Conservation (phyloP, 139 green algal genomes). For the Tetradesmus obliquus region DNA sequence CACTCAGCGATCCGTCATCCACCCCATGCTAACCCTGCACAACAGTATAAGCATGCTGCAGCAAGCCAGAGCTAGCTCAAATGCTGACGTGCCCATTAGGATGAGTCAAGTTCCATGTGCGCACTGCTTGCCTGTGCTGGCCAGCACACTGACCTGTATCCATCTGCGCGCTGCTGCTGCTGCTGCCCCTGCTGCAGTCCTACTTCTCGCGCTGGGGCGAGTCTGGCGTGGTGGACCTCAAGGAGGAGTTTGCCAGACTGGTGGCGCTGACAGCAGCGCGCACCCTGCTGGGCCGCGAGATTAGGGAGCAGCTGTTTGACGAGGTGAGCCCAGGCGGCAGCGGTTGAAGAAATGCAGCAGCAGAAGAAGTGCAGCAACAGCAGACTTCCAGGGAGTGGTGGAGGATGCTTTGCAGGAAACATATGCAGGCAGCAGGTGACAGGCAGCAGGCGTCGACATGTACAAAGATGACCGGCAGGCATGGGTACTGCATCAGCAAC, state of each 20-base stretch:
- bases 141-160: neutral
- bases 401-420: too few relatives aligned
- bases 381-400: neutral
- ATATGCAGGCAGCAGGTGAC: too few relatives aligned
- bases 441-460: too few relatives aligned
- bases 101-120: too few relatives aligned
- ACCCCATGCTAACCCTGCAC: too few relatives aligned
- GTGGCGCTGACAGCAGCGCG: conserved; percentile 95
- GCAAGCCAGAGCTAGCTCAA: too few relatives aligned
- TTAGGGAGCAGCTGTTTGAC: conserved; percentile 95
- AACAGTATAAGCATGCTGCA: too few relatives aligned
- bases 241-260: conserved; percentile 88
- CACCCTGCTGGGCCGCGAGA: conserved; percentile 94
- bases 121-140: too few relatives aligned
- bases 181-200: conserved; percentile 61
- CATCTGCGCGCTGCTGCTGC: neutral
- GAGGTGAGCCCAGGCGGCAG: conserved; percentile 43
- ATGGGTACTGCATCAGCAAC: too few relatives aligned
- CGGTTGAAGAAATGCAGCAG: neutral
- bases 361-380: neutral
- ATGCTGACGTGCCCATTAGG: too few relatives aligned
- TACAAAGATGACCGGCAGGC: too few relatives aligned
- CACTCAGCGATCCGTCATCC: too few relatives aligned
- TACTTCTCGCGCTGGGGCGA: conserved; percentile 95
- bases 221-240: conserved; percentile 90